Evolutionary conservation across 805 yeast species (phyloP), one percentile per base, ranked within the genome.

Genomic region (Zygotorulaspora florentina): DNA sequence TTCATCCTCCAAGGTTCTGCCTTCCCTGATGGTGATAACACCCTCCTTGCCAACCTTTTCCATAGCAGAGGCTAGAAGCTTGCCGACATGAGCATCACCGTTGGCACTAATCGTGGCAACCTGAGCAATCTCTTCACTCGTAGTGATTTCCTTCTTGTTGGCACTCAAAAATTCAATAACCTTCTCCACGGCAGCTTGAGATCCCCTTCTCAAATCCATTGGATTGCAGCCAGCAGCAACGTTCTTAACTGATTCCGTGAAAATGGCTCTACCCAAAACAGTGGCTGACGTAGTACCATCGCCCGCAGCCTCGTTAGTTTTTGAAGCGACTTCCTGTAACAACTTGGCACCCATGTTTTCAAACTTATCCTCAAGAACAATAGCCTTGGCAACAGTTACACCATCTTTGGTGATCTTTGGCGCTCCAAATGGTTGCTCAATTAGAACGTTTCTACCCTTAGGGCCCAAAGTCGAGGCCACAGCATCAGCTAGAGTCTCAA

Each of bases 171-270:
- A 91, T 51, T 83, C 79, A 54, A 91, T 90, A 41, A 90, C 96
- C 35, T 90, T 89, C 67, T 87, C 91, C 42, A 90, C 98, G 35
- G 97, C 99, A 50, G 96, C 85, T 75, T 90, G 96, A 39, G 96
- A 81, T 61, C 99, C 99, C 67, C 93, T 83, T 79, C 98, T 87
- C 65, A 91, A 78, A 63, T 91, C 98, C 93, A 89, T 90, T 60
- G 99, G 98, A 76, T 91, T 93, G 72, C 96, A 90, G 51, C 99
- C 99, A 46, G 98, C 96, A 51, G 98, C 97, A 37, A 93, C 99
- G 64, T 88, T 88, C 77, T 88, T 89, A 51, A 91, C 95, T 26
- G 95, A 80, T 72, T 93, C 97, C 50, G 96, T 83, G 75, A 91
- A 87, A 58, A 91, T 91, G 47, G 96, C 85, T 70, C 96, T 86